A percentile compares a stretch with the other conserved stretches of the same genome.
phyloP scores from a whole-genome alignment of 1,284 basidiomycete species.

The Athelia psychrophila region DNA sequence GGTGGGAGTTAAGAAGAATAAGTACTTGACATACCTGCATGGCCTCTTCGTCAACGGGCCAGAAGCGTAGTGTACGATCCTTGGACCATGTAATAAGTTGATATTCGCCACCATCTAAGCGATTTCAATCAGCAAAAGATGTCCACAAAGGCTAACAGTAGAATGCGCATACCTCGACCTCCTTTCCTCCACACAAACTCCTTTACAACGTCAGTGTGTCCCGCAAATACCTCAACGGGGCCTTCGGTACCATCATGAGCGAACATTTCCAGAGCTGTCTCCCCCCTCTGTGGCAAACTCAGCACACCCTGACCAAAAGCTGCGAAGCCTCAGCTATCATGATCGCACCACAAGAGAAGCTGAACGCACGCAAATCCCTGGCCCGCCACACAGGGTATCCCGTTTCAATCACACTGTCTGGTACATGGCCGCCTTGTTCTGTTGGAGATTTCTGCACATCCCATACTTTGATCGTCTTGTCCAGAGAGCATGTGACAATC shows the following conservation, averaged over 20 bases:
- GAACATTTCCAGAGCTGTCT: slow-evolving; percentile 87
- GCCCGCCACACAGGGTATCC: neutral
- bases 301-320: slow-evolving; percentile 90
- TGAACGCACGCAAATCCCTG: neutral
- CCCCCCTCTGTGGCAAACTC: slow-evolving; percentile 88
- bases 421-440: neutral
- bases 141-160: slow-evolving; percentile 26
- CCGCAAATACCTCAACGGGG: slow-evolving; percentile 80
- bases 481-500: slow-evolving; percentile 89
- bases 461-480: slow-evolving; percentile 91
- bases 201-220: slow-evolving; percentile 92
- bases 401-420: slow-evolving; percentile 7
- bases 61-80: slow-evolving; percentile 89
- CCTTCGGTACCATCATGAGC: slow-evolving; percentile 39
- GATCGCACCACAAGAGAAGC: slow-evolving; percentile 43
- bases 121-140: neutral
- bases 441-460: slow-evolving; percentile 39
- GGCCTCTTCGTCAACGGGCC: slow-evolving; percentile 78
- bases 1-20: neutral
- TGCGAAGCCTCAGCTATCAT: slow-evolving; percentile 86
- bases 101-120: slow-evolving; percentile 68
- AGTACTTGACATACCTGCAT: slow-evolving; percentile 49
- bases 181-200: slow-evolving; percentile 95
- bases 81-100: slow-evolving; percentile 98
- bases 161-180: slow-evolving; percentile 42